Conservation (phyloP, 106 monocot species). For the Agapanthus africanus region DNA sequence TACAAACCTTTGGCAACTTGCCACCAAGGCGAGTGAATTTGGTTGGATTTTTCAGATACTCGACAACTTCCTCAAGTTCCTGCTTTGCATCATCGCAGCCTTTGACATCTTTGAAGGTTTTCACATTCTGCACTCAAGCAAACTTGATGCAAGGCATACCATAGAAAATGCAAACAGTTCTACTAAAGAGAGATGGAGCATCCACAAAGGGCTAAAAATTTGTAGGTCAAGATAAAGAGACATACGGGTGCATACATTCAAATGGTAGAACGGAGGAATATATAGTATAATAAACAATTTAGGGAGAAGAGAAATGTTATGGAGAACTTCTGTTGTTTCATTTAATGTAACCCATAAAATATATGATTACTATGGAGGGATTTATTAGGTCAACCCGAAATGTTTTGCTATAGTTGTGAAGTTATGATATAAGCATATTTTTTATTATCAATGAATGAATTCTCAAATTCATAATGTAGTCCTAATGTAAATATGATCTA, state of each 20-base stretch:
- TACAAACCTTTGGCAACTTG: conserved; percentile 88
- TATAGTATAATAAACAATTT: not conserved
- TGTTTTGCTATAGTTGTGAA: not conserved
- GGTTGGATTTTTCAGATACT: conserved; percentile 88
- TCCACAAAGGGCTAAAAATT: not conserved
- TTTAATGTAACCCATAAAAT: not conserved
- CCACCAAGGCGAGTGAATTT: conserved; percentile 98
- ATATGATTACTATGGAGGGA: not conserved
- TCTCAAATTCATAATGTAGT: too few relatives aligned
- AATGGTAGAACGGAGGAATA: not conserved
- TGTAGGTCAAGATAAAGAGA: not conserved
- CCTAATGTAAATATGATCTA: not conserved
- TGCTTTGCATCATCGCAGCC: conserved; percentile 99
- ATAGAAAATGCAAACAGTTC: not conserved
- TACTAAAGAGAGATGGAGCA: not conserved
- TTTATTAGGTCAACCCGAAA: not conserved
- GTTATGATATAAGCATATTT: not conserved
- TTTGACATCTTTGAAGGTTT: conserved; percentile 99
- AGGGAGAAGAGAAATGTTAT: not conserved
- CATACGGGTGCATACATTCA: not conserved
- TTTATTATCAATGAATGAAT: not conserved
- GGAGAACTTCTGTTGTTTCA: not conserved
- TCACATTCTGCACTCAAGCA: conserved; percentile 63
- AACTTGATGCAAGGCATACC: not conserved
- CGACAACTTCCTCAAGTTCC: conserved; percentile 98